Percentiles rank a stretch among this genome's conserved stretches.
Conservation (phyloP, 1,284 basidiomycete species). For the Agroathelia rolfsii region DNA sequence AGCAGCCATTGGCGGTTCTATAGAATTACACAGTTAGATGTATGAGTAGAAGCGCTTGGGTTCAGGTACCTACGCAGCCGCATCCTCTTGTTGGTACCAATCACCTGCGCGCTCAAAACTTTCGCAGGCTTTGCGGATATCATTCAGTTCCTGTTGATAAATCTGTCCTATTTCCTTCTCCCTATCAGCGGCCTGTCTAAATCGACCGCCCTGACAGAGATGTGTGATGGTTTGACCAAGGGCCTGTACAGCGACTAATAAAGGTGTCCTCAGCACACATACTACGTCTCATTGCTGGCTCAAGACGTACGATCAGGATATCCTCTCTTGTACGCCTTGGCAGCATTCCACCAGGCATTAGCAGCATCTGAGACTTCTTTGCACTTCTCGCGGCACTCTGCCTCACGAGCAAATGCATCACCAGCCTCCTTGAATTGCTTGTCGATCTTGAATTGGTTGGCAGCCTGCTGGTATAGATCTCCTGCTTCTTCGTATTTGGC, state of each 20-base stretch:
- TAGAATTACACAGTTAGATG: constrained; percentile 8
- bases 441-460: constrained; percentile 93
- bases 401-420: constrained; percentile 81
- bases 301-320: constrained; percentile 68
- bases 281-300: no score
- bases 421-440: constrained; percentile 88
- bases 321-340: constrained; percentile 87
- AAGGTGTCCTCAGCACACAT: constrained; percentile 10
- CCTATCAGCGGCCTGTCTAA: constrained; percentile 95
- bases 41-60: no score
- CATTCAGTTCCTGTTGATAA: constrained; percentile 69
- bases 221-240: constrained; percentile 79
- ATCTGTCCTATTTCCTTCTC: constrained; percentile 96
- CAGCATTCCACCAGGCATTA: constrained; percentile 94
- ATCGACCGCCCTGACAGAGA: constrained; percentile 79
- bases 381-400: constrained; percentile 81
- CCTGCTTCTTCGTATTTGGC: constrained; percentile 89
- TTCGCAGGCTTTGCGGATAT: constrained; percentile 78
- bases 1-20: constrained; percentile 93
- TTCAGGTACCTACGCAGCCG: constrained; percentile 72
- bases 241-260: constrained; percentile 83
- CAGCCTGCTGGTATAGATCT: constrained; percentile 90
- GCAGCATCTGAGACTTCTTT: constrained; percentile 88
- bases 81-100: constrained; percentile 97
- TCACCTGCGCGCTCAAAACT: constrained; percentile 91